A percentile compares a stretch with the other conserved stretches of the same genome.
These are phyloP conservation scores for Clarireedia hainanense DNA, from an alignment of 2,329 filamentous ascomycete genomes.

Conservation along the genomic window DNA sequence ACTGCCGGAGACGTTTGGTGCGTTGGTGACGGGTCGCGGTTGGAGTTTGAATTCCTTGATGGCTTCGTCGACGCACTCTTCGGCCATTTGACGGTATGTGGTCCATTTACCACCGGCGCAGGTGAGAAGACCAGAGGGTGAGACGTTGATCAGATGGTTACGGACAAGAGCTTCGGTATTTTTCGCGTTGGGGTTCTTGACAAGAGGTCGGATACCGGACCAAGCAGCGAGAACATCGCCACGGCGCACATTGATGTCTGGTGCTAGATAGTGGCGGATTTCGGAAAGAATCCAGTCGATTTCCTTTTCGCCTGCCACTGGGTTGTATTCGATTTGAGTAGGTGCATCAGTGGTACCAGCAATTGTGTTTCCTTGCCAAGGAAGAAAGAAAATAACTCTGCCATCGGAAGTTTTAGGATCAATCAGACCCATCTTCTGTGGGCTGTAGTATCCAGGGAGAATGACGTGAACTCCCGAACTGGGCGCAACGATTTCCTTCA, in stretches of 20 bases:
- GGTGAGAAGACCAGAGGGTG: slow-evolving; percentile 71
- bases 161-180: slow-evolving; percentile 84
- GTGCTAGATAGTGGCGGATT: slow-evolving; percentile 72
- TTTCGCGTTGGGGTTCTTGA: slow-evolving; percentile 76
- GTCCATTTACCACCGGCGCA: slow-evolving; percentile 91
- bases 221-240: slow-evolving; percentile 85
- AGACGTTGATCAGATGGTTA: slow-evolving; percentile 76
- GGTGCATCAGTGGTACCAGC: slow-evolving; percentile 81
- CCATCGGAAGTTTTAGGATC: slow-evolving; percentile 83
- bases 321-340: slow-evolving; percentile 63
- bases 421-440: slow-evolving; percentile 78
- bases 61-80: slow-evolving; percentile 79
- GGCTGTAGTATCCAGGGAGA: slow-evolving; percentile 79
- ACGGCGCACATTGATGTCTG: slow-evolving; percentile 76
- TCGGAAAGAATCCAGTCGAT: slow-evolving; percentile 85
- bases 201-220: slow-evolving; percentile 80
- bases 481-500: slow-evolving; percentile 74
- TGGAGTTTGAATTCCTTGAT: slow-evolving; percentile 59
- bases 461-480: slow-evolving; percentile 82
- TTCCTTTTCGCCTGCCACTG: slow-evolving; percentile 71
- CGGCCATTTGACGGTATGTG: slow-evolving; percentile 87
- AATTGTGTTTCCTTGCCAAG: slow-evolving; percentile 90
- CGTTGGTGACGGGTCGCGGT: slow-evolving; percentile 47
- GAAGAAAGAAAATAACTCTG: slow-evolving; percentile 86
- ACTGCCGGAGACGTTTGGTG: slow-evolving; percentile 62